phyloP scores from a whole-genome alignment of 371 early-diverging fungal species.

The Astathelohania contejeani region DNA sequence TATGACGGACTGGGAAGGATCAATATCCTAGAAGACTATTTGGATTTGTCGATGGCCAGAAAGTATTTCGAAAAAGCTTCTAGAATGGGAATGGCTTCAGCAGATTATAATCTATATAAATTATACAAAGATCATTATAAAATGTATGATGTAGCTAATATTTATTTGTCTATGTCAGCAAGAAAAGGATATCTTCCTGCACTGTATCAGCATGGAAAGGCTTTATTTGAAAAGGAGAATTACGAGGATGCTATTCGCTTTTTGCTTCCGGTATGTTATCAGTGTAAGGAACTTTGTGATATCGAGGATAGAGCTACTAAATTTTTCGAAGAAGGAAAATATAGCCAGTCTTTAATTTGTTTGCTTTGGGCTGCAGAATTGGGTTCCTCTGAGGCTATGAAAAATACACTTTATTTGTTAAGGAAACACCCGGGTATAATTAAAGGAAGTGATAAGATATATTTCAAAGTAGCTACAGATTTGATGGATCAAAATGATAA shows the following conservation, averaged over 20 bases:
- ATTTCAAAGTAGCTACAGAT: constrained; percentile 19
- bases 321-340: constrained; percentile 16
- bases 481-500: constrained; percentile 11
- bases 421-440: constrained; percentile 23
- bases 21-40: constrained; percentile 13
- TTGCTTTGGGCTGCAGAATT: constrained; percentile 40
- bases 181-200: constrained; percentile 50
- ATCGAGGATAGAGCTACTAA: constrained; percentile 27
- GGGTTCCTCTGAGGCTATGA: constrained; percentile 25
- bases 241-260: constrained; percentile 8
- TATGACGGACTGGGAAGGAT: constrained; percentile 48
- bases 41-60: constrained; percentile 22
- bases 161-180: constrained; percentile 40
- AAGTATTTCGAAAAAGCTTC: constrained; percentile 30
- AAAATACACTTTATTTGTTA: constrained; percentile 44
- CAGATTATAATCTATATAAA: constrained; percentile 37
- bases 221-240: constrained; percentile 12
- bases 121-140: constrained; percentile 18
- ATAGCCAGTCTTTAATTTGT: constrained; percentile 22
- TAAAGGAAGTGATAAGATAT: constrained; percentile 26
- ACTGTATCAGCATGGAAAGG: constrained; percentile 39
- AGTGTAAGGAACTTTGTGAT: constrained; percentile 18
- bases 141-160: constrained; percentile 11
- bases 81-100: constrained; percentile 17
- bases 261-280: constrained; percentile 31